phyloP scores from a whole-genome alignment of 1,284 basidiomycete genomes.

The Golubevia pallescens region DNA sequence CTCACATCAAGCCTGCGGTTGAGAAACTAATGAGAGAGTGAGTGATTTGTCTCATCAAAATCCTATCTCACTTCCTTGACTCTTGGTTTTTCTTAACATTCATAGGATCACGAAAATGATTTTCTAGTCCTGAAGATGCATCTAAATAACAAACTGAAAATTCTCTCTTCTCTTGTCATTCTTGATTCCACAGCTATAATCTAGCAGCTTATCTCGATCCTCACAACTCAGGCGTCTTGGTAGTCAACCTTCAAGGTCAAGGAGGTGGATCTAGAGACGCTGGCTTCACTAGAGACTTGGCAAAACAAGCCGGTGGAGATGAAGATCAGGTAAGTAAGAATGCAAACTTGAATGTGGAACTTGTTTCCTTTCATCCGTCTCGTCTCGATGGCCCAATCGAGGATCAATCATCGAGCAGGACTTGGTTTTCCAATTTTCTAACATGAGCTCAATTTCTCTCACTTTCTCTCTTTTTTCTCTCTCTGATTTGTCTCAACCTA shows the following conservation, averaged over 20 bases:
- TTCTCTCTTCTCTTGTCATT: not conserved
- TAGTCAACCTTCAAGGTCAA: constrained; percentile 78
- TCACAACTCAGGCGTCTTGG: constrained; percentile 81
- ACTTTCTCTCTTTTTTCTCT: too few species aligned
- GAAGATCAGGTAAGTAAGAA: constrained; percentile 22
- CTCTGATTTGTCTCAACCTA: too few species aligned
- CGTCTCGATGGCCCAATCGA: too few species aligned
- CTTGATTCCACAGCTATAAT: constrained; percentile 69
- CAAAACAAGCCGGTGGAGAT: constrained; percentile 45
- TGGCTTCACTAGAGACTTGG: constrained; percentile 49
- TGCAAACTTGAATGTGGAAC: too few species aligned
- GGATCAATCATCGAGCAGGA: too few species aligned
- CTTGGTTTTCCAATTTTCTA: too few species aligned
- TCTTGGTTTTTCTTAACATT: not conserved
- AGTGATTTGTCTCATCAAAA: too few species aligned
- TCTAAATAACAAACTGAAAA: not conserved
- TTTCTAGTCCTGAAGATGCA: constrained; percentile 7
- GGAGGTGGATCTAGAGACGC: constrained; percentile 23
- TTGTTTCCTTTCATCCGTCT: too few species aligned
- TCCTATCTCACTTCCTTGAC: too few species aligned
- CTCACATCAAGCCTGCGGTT: constrained; percentile 57
- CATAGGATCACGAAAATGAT: not conserved
- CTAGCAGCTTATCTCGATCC: constrained; percentile 80
- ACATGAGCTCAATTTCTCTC: too few species aligned
- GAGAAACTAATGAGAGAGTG: constrained; percentile 50